Base-by-base conservation (phyloP, 208 protist species). In the Wallacemonas rigidus region DNA sequence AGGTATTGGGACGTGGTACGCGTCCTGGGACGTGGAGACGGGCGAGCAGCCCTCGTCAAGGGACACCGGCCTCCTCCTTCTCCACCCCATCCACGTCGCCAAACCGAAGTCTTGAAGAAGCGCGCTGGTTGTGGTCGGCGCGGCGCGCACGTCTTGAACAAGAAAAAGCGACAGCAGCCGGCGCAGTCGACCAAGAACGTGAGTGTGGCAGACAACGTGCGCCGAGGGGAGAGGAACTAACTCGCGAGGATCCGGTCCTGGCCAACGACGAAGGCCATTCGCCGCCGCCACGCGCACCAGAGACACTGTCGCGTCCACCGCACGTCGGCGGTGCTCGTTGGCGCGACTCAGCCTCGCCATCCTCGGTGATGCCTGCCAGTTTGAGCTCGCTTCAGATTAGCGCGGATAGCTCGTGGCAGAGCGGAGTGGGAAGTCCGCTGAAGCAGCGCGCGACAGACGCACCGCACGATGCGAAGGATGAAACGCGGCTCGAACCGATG, bases 61-160 rank as follows among this genome's bases (percentile, higher is more conserved):
- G 5, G 56, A 9, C 38, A 6, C 14, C 56, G 56, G 9, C 43
- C 11, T 8, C 26, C 3, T 36, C 40, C 14, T 65, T 35, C 40
- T 38, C 60, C 36, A 45, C 57, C 17, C 57, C 57, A n/a, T 44
- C 57, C 11, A 39, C 8, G 6, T 63, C 57, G 9, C 36, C 57
- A 3, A 65, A 48, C n/a, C 60, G 26, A 17, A 65, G 60, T 17
- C 43, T 6, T 5, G 60, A 65, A 17, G 41, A 65, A 39, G 60
- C 60, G n/a, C 60, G 60, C 7, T 65, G 60, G 60, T 17, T 65
- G 60, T 65, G 60, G 60, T 53, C 41, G 8, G 60, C 60, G 7
- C 60, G 60, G 2, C 60, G 60, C 36, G 60, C 36, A 26, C 60
- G 60, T 4, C 12, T 36, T 5, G 40, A 44, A 45, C 8, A 48